These are phyloP conservation scores for Darksidea phi DNA, from an alignment of 495 filamentous ascomycete species.

Conservation along the genomic window DNA sequence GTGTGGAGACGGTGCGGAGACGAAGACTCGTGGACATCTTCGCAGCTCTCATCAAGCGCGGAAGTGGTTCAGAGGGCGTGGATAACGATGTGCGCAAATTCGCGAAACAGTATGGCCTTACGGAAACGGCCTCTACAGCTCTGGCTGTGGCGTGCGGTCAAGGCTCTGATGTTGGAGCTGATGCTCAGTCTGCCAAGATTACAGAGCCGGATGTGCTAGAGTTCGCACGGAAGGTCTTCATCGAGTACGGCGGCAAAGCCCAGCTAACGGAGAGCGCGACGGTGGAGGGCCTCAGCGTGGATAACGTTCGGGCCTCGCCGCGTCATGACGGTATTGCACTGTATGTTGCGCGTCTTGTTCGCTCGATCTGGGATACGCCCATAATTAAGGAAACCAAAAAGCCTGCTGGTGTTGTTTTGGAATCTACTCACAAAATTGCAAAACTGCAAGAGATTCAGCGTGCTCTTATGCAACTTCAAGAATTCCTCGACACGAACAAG, in stretches of 20 bases:
- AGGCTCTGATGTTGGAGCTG: constrained; percentile 71
- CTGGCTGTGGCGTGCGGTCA: constrained; percentile 96
- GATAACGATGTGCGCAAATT: constrained; percentile 80
- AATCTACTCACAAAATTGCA: constrained; percentile 52
- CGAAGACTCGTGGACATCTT: constrained; percentile 90
- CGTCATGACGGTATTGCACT: constrained; percentile 83
- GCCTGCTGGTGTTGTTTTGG: constrained; percentile 56
- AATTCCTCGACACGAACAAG: constrained; percentile 81
- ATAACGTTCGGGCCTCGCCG: constrained; percentile 81
- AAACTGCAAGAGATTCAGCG: constrained; percentile 77
- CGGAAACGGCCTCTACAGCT: constrained; percentile 83
- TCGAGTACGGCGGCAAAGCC: constrained; percentile 84
- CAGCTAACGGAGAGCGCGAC: constrained; percentile 69
- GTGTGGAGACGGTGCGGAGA: constrained; percentile 79
- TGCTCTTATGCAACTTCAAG: constrained; percentile 70
- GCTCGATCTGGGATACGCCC: constrained; percentile 77
- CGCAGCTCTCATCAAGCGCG: constrained; percentile 69
- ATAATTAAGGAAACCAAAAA: constrained; percentile 57
- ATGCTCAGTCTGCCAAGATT: constrained; percentile 64
- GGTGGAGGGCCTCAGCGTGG: constrained; percentile 65
- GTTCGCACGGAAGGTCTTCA: constrained; percentile 78
- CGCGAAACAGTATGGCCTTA: constrained; percentile 75
- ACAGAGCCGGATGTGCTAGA: constrained; percentile 82
- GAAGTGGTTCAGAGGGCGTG: constrained; percentile 73
- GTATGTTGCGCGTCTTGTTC: constrained; percentile 80